phyloP scores from a whole-genome alignment of 2,329 filamentous ascomycete genomes.

The Arachnopeziza araneosa region DNA sequence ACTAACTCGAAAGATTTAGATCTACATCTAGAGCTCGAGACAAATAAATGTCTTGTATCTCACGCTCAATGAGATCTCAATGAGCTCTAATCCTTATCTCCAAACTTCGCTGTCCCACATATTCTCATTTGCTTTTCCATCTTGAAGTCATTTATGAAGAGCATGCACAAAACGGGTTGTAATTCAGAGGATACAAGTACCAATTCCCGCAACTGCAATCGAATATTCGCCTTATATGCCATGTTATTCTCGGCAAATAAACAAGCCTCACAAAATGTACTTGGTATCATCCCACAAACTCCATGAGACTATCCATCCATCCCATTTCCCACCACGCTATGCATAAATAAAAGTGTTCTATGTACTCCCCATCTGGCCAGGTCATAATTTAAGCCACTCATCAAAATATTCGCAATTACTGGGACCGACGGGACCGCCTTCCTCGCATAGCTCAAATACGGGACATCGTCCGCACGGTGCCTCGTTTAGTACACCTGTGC shows the following conservation, averaged over 20 bases:
- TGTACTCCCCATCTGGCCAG: neutral
- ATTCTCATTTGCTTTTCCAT: no score
- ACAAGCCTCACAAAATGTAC: neutral
- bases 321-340: neutral
- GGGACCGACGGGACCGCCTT: conserved; percentile 84
- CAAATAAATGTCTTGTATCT: no score
- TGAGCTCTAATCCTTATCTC: no score
- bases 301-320: neutral
- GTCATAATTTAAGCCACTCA: conserved; percentile 61
- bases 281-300: neutral
- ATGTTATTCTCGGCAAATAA: neutral
- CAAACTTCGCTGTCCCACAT: no score
- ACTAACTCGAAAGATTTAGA: no score
- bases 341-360: neutral
- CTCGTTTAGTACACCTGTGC: conserved; percentile 59
- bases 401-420: conserved; percentile 89
- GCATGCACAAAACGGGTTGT: no score
- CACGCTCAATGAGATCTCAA: no score
- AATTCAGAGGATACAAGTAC: no score
- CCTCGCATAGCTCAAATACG: conserved; percentile 86
- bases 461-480: conserved; percentile 88
- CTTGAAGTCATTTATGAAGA: no score
- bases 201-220: no score
- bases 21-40: no score
- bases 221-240: neutral